These are phyloP conservation scores for Cutaneotrichosporon curvatum DNA, from an alignment of 1,284 basidiomycete genomes.

Conservation along the genomic window DNA sequence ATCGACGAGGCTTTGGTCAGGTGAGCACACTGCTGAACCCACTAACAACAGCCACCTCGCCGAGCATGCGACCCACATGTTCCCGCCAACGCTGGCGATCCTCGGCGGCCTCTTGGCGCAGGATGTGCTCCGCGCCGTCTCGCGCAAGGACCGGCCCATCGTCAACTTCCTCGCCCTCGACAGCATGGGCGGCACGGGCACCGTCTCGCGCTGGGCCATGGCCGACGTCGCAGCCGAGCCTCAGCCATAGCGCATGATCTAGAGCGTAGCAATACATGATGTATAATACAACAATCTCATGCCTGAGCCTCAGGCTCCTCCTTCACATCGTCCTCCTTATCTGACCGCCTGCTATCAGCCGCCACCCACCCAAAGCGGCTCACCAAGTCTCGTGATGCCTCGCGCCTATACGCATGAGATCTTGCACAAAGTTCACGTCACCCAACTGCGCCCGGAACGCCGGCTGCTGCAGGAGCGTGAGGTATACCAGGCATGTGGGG, in stretches of 20 bases:
- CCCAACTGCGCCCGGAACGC: constrained; percentile 29
- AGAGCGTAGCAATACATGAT: constrained; percentile 13
- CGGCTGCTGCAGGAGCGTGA: constrained; percentile 31
- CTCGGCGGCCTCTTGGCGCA: constrained; percentile 90
- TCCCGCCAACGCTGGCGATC: constrained; percentile 83
- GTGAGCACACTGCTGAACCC: constrained; percentile 20
- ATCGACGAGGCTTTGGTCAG: constrained; percentile 49
- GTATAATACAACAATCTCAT: constrained; percentile 18
- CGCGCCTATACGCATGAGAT: constrained; percentile 30
- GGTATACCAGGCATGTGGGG: constrained; percentile 39
- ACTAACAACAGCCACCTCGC: constrained; percentile 52
- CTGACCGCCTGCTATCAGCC: constrained; percentile 11
- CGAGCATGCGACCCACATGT: constrained; percentile 69
- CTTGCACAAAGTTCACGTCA: constrained; percentile 31
- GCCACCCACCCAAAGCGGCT: constrained; percentile 1
- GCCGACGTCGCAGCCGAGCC: constrained; percentile 1
- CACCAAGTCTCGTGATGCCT: constrained; percentile 43
- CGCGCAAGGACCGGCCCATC: constrained; percentile 81
- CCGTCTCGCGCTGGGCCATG: constrained; percentile 34
- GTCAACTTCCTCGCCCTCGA: constrained; percentile 89
- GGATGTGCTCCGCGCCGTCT: constrained; percentile 85
- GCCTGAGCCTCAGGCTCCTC: constrained; percentile 2
- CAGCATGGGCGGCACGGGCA: constrained; percentile 55
- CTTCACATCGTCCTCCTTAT: constrained; percentile 7
- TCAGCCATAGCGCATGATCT: constrained; percentile 1